Conservation (phyloP, 2,329 filamentous ascomycete genomes). For the Ophiostoma ips region DNA sequence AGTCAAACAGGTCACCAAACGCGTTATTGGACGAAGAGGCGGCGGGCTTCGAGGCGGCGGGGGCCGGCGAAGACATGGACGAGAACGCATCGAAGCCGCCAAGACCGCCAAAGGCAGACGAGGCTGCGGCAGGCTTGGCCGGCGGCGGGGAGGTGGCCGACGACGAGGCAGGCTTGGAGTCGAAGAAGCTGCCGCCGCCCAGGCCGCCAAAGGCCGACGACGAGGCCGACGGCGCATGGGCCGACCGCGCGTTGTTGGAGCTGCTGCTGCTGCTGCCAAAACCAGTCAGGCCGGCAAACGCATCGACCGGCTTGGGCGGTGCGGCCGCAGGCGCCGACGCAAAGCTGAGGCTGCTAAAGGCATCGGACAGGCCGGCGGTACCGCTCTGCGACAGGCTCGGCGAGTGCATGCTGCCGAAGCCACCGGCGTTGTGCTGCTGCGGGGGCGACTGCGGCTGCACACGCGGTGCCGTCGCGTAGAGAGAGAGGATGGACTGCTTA, state of each 20-base stretch:
- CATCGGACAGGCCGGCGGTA: slow-evolving; percentile 16
- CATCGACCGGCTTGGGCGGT: slow-evolving; percentile 15
- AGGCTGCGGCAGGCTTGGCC: slow-evolving; percentile 4
- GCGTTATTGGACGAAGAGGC: slow-evolving; percentile 39
- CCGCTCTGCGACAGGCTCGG: slow-evolving; percentile 21
- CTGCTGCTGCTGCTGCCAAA: slow-evolving; percentile 18
- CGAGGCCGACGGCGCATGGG: slow-evolving; percentile 12
- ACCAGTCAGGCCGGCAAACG: slow-evolving; percentile 11
- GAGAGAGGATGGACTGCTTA: slow-evolving; percentile 91
- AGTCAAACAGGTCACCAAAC: slow-evolving; percentile 71
- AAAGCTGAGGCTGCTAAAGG: slow-evolving; percentile 30
- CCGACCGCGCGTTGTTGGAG: background rate
- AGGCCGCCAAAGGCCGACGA: slow-evolving; percentile 36
- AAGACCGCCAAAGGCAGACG: slow-evolving; percentile 44
- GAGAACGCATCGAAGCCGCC: slow-evolving; percentile 24
- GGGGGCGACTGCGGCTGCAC: slow-evolving; percentile 49
- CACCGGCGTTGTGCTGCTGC: slow-evolving; percentile 41
- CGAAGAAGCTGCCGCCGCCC: slow-evolving; percentile 73
- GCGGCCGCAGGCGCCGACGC: slow-evolving; percentile 22
- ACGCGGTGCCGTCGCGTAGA: slow-evolving; percentile 76
- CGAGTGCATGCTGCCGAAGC: slow-evolving; percentile 48
- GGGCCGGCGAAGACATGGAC: slow-evolving; percentile 17
- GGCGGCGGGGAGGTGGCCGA: slow-evolving; percentile 22
- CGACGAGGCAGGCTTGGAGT: slow-evolving; percentile 51
- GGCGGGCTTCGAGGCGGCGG: slow-evolving; percentile 22